Percentiles rank a stretch among this genome's conserved stretches.
phyloP scores from a whole-genome alignment of 352 stramenopile species.

The Pythium chondricola region DNA sequence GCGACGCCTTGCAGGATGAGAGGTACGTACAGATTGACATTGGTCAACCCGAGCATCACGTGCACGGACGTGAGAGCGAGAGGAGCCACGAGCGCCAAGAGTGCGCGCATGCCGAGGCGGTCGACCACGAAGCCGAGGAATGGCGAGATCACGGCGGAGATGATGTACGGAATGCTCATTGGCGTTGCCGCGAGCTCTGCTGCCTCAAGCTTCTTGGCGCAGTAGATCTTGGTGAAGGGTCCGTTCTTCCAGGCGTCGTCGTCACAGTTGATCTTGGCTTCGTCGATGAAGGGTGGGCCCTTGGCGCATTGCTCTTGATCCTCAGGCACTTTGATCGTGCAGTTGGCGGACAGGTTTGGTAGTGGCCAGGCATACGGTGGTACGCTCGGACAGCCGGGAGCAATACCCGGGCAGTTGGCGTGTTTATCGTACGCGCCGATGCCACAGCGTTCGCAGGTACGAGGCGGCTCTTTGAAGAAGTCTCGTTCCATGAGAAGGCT shows the following conservation, averaged over 20 bases:
- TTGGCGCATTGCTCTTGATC: constrained; percentile 59
- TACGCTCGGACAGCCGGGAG: constrained; percentile 42
- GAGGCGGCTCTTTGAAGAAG: constrained; percentile 69
- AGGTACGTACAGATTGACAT: constrained; percentile 72
- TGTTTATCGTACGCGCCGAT: constrained; percentile 42
- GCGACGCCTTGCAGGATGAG: constrained; percentile 88
- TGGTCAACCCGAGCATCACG: constrained; percentile 70
- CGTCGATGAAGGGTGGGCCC: constrained; percentile 51
- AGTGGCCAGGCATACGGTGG: constrained; percentile 74
- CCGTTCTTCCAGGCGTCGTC: constrained; percentile 62
- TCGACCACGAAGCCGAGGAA: constrained; percentile 91
- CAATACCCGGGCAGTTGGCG: constrained; percentile 47
- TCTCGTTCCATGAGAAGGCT: constrained; percentile 90
- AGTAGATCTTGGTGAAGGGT: constrained; percentile 51
- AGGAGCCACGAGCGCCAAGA: constrained; percentile 75
- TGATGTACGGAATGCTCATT: constrained; percentile 92
- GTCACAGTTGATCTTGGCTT: constrained; percentile 75
- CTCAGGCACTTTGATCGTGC: constrained; percentile 49
- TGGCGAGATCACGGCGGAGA: constrained; percentile 85
- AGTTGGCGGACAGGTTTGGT: constrained; percentile 60
- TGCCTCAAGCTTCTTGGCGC: constrained; percentile 50
- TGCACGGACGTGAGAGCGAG: constrained; percentile 81
- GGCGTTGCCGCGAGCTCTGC: constrained; percentile 66
- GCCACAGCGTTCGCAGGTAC: constrained; percentile 44
- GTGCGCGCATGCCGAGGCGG: constrained; percentile 73